Evolutionary conservation across 306 rosid genomes (phyloP), one percentile per base, ranked within the genome.

Genomic region (Cucumis hystrix): DNA sequence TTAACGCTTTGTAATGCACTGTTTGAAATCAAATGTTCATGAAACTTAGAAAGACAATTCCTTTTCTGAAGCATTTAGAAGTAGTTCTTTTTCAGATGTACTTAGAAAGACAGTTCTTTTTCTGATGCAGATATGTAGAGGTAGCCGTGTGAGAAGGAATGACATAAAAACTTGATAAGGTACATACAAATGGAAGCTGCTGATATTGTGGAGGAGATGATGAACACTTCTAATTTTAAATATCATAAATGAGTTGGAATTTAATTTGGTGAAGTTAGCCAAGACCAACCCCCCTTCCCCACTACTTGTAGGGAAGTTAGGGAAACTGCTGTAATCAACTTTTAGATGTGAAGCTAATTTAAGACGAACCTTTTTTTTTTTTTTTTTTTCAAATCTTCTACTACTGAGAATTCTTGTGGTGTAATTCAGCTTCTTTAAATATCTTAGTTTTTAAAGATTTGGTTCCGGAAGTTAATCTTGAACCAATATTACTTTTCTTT

Each of bases 71-170:
- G 37, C 37, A 58, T 30, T 57, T 18, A n/a, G 12, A 13, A 13
- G 13, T 7, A 20, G 25, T 15, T 76, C 41, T 14, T 64, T 49
- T 63, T 77, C 2, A 16, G 18, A 33, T 33, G 37, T 5, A 58
- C 62, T 57, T 18, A n/a, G 12, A 13, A 13, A 28, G 15, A 20
- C 33, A 10, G 18, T 15, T 76, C 17, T 14, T 64, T 49, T 63
- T 77, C 2, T 40, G 18, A 51, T 51, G 80, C 80, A 78, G 80
- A 78, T 47, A 78, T 66, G 23, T 62, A 77, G n/a, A 77, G 79
- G 28, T 77, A 51, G 80, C 74, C 40, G 25, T 33, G 49, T 49
- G 80, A 58, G 60, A 52, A 18, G 74, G 56, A 68, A 20, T 55
- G 9, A 57, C 58, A 72, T 43, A 28, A 51, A 49, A 72, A 49